Evolutionary conservation across 495 filamentous ascomycete species (phyloP).

Genomic region (Aspergillus campestris): DNA sequence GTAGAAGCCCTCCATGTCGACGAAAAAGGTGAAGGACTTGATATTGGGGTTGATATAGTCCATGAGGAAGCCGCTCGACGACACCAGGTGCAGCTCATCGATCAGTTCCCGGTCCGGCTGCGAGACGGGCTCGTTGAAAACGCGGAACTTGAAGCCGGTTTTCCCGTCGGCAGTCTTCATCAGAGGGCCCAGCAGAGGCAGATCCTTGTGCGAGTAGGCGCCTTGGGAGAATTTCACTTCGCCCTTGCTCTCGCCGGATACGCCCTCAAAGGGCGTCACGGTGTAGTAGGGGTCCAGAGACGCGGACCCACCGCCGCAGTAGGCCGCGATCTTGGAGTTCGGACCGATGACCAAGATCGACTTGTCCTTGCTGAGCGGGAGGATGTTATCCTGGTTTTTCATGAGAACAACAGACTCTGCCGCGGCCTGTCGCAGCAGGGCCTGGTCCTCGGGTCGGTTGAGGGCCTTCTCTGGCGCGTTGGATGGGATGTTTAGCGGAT

Average conservation of each 20-base stretch:
- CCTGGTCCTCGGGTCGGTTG: constrained; percentile 55
- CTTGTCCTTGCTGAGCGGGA: constrained; percentile 57
- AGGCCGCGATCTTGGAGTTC: constrained; percentile 67
- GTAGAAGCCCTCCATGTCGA: constrained; percentile 51
- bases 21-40: constrained; percentile 46
- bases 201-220: constrained; percentile 51
- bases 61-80: constrained; percentile 50
- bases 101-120: constrained; percentile 37
- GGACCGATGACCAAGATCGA: constrained; percentile 72
- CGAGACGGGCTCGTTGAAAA: constrained; percentile 49
- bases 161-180: constrained; percentile 41
- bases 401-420: constrained; percentile 68
- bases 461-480: constrained; percentile 53
- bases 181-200: constrained; percentile 45
- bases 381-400: constrained; percentile 59
- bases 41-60: constrained; percentile 56
- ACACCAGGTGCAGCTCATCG: constrained; percentile 46
- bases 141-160: constrained; percentile 49
- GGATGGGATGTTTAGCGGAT: constrained; percentile 51
- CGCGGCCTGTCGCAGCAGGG: constrained; percentile 57
- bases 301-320: constrained; percentile 75
- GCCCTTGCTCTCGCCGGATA: constrained; percentile 44
- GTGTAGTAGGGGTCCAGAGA: constrained; percentile 74
- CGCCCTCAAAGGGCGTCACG: constrained; percentile 58
- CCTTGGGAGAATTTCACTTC: constrained; percentile 41